Evolutionary conservation across 2,329 filamentous ascomycete genomes (phyloP), one percentile per base, ranked within the genome.

Genomic region (Dothistroma pini): DNA sequence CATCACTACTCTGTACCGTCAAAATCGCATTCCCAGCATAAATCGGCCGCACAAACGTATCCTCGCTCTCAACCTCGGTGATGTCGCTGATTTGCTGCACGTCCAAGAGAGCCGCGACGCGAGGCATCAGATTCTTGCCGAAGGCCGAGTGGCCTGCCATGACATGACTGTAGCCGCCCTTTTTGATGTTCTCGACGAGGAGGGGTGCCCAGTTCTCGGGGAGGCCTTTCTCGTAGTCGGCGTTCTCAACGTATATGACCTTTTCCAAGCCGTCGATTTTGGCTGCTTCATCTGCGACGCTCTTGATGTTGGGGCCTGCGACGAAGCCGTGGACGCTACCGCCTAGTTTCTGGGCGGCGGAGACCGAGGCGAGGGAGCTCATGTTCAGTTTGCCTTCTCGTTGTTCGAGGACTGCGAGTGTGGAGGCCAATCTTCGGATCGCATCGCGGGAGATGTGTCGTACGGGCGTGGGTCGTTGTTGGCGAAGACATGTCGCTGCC

Each of bases 21-120:
- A 96, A 86, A 72, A 99, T 96, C 53, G 93, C 95, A 74, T 99
- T 99, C 58, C 95, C 95, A 60, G 95, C 95, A 76, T 99, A 99
- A 73, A 99, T 97, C 31, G 95, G 93, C 60, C 95, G 89, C 58
- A 97, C 89, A 72, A 99, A 99, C 12, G 91, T 97, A 76, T 93
- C 93, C 76, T 96, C 93, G 76, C 86, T 86, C 77, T 97, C 87
- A 73, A 99, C 89, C 1, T 79, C 83, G 19, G 87, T 97, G 68
- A 97, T 90, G 75, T 99, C 95, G 50, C 93, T 96, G 63, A 99
- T 87, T 75, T 96, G 93, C 79, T 97, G 93, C 38, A 89, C 86
- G 75, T 99, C 95, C 61, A 99, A 83, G 59, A 99, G 81, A 21
- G 95, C 95, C 21, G 95, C 91, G 16, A 97, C 90, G 64, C 95